Percentiles rank a stretch among this genome's conserved stretches.
Evolutionary conservation across 768 basidiomycete genomes (phyloP).

Genomic region (Trametes cubensis): DNA sequence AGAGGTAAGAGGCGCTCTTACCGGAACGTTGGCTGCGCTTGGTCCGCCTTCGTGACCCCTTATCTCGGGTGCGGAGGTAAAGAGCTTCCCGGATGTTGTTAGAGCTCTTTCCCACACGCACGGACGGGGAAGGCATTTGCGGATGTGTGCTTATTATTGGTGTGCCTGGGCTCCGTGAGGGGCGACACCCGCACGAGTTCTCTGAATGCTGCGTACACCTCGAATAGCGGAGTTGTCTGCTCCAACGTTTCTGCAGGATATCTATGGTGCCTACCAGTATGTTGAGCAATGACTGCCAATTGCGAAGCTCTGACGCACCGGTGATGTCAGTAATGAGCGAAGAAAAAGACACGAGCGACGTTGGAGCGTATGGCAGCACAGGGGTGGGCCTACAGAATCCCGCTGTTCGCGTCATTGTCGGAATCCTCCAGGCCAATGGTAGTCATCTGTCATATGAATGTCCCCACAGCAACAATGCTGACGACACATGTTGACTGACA

Average conservation of each 20-base stretch:
- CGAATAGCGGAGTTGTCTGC: neutral
- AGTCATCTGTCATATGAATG: neutral
- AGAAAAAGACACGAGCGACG: neutral
- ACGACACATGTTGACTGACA: neutral
- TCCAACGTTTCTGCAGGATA: neutral
- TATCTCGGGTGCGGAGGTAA: constrained; percentile 17
- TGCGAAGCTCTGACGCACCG: too few relatives aligned
- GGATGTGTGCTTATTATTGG: neutral
- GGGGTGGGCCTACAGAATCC: neutral
- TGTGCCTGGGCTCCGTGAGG: constrained; percentile 6
- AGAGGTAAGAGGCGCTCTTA: neutral
- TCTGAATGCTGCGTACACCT: neutral
- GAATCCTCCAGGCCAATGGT: constrained; percentile 14
- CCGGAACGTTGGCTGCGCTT: constrained; percentile 1
- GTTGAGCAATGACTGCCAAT: too few relatives aligned
- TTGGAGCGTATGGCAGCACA: neutral
- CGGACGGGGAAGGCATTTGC: neutral
- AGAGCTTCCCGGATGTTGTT: constrained; percentile 20
- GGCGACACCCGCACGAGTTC: neutral
- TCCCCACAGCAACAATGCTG: constrained; percentile 4
- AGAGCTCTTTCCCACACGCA: constrained; percentile 2
- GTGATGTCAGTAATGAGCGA: too few relatives aligned
- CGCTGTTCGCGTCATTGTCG: constrained; percentile 8
- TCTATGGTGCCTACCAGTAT: neutral
- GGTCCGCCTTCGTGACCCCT: constrained; percentile 3